A percentile compares a stretch with the other conserved stretches of the same genome.
These are phyloP conservation scores for Pleurotus citrinopileatus DNA, from an alignment of 768 basidiomycete species.

Conservation along the genomic window DNA sequence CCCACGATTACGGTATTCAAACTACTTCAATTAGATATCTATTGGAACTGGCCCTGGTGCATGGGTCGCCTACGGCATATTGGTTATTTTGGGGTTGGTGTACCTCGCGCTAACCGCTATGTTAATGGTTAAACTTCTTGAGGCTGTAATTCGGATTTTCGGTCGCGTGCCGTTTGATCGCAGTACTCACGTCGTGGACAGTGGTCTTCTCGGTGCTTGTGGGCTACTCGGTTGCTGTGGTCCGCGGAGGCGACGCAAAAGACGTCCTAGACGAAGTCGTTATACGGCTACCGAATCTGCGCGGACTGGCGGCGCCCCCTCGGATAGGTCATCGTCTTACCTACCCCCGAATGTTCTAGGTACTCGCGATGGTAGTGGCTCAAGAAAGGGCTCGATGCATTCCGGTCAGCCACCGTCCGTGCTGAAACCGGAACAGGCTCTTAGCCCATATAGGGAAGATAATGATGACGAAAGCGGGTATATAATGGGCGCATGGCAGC, in stretches of 20 bases:
- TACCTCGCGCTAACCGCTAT: slow-evolving; percentile 82
- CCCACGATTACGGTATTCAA: background rate
- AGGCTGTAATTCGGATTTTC: slow-evolving; percentile 76
- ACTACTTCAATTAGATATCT: slow-evolving; percentile 57
- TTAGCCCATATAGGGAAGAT: slow-evolving; percentile 73
- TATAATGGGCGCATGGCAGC: slow-evolving; percentile 96
- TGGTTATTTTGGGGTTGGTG: slow-evolving; percentile 78
- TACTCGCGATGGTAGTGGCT: slow-evolving; percentile 19
- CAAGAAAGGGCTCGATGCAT: slow-evolving; percentile 48
- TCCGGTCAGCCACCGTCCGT: slow-evolving; percentile 69
- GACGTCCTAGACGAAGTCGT: slow-evolving; percentile 19
- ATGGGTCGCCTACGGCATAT: slow-evolving; percentile 94
- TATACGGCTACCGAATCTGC: slow-evolving; percentile 1
- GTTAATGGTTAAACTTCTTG: slow-evolving; percentile 80
- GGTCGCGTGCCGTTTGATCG: slow-evolving; percentile 83
- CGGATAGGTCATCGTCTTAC: slow-evolving; percentile 41
- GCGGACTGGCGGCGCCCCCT: slow-evolving; percentile 14
- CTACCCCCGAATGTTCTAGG: slow-evolving; percentile 30
- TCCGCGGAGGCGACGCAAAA: slow-evolving; percentile 36
- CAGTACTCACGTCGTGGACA: slow-evolving; percentile 75
- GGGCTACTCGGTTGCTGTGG: slow-evolving; percentile 69
- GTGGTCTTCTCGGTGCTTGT: slow-evolving; percentile 84
- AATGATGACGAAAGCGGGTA: slow-evolving; percentile 77
- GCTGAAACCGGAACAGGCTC: slow-evolving; percentile 75
- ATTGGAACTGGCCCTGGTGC: slow-evolving; percentile 78